phyloP scores from a whole-genome alignment of 495 filamentous ascomycete species.

The Beverwykella pulmonaria region DNA sequence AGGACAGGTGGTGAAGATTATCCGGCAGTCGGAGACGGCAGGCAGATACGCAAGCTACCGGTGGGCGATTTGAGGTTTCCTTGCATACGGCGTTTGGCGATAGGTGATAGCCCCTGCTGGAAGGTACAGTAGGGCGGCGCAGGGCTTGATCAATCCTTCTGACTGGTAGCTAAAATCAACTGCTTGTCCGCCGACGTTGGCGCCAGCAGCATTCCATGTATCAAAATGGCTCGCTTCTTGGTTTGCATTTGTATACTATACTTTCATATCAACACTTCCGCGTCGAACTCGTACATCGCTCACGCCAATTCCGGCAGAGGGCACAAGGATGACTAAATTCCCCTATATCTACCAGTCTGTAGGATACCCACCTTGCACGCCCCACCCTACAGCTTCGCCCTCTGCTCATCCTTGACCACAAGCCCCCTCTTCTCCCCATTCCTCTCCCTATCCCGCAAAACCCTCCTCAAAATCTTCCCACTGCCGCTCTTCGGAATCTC shows the following conservation, averaged over 20 bases:
- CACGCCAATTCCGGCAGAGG: background rate
- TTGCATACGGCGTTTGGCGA: conserved; percentile 29
- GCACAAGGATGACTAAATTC: background rate
- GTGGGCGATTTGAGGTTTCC: conserved; percentile 59
- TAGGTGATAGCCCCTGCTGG: background rate
- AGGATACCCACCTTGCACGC: no score
- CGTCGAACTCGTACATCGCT: no score
- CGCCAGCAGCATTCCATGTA: no score
- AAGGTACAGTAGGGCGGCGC: background rate
- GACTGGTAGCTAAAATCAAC: background rate
- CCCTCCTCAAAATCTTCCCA: conserved; percentile 67
- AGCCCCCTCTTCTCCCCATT: conserved; percentile 36
- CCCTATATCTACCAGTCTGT: no score
- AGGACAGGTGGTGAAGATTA: conserved; percentile 98
- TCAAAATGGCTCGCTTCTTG: no score
- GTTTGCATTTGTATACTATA: no score
- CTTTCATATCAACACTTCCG: no score
- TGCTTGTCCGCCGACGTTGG: background rate
- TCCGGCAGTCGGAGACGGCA: conserved; percentile 77
- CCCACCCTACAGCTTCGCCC: conserved; percentile 48
- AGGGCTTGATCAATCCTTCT: background rate
- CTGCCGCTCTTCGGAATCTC: conserved; percentile 69
- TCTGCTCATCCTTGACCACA: conserved; percentile 46
- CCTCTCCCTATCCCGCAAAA: conserved; percentile 53
- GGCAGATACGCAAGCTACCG: conserved; percentile 75